A percentile compares a stretch with the other conserved stretches of the same genome.
These are phyloP conservation scores for Trametes cingulata DNA, from an alignment of 768 basidiomycete species.

Conservation along the genomic window DNA sequence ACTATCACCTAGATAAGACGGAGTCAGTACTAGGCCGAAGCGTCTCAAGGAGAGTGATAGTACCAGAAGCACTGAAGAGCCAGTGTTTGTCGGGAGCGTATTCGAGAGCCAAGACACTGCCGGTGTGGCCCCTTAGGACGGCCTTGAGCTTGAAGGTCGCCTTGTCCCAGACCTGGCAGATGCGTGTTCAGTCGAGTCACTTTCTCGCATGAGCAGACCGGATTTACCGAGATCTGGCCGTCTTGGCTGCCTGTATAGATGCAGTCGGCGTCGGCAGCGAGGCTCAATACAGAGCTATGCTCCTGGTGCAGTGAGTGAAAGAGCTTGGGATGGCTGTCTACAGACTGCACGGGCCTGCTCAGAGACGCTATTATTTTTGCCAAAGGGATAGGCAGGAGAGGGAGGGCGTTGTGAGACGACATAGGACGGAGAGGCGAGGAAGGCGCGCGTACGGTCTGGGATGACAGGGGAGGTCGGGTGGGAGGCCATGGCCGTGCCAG, in stretches of 20 bases:
- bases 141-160: slow-evolving; percentile 64
- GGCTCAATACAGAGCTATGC: slow-evolving; percentile 67
- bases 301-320: slow-evolving; percentile 72
- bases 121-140: slow-evolving; percentile 78
- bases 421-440: slow-evolving; percentile 1
- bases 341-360: slow-evolving; percentile 8
- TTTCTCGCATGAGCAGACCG: not conserved
- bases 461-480: slow-evolving; percentile 16
- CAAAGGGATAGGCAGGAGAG: not conserved
- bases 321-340: slow-evolving; percentile 33
- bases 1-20: slow-evolving; percentile 67
- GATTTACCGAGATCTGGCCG: slow-evolving; percentile 69
- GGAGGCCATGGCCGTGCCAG: slow-evolving; percentile 6
- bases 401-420: not conserved
- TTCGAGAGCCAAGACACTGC: slow-evolving; percentile 79
- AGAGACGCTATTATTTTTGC: slow-evolving; percentile 20
- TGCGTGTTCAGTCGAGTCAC: not conserved
- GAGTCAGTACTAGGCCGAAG: not conserved
- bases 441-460: slow-evolving; percentile 19
- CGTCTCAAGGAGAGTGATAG: too few relatives aligned
- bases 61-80: slow-evolving; percentile 90
- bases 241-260: slow-evolving; percentile 86
- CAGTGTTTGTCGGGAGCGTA: slow-evolving; percentile 75
- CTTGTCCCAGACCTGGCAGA: slow-evolving; percentile 81
- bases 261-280: slow-evolving; percentile 68